These are phyloP conservation scores for Epithele typhae DNA, from an alignment of 768 basidiomycete genomes.

Conservation along the genomic window DNA sequence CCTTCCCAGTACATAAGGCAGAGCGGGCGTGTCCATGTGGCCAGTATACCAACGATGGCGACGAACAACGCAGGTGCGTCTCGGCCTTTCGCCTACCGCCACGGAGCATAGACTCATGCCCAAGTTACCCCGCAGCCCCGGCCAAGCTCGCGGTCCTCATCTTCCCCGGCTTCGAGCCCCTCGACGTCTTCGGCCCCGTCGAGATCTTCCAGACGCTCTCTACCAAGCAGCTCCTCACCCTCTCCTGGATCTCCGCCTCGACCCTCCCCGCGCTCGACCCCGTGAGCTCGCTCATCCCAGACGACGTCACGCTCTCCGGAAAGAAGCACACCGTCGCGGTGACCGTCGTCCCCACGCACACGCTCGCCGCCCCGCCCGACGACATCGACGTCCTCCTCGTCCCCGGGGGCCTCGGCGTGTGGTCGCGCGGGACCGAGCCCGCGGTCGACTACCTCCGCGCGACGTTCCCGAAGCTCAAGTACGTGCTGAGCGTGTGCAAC, in stretches of 20 bases:
- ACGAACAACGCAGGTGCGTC: no score
- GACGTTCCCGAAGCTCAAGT: conserved; percentile 14
- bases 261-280: conserved; percentile 30
- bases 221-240: conserved; percentile 15
- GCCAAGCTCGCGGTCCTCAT: conserved; percentile 39
- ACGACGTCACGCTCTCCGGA: conserved; percentile 44
- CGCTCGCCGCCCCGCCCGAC: conserved; percentile 36
- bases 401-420: conserved; percentile 26
- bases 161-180: conserved; percentile 38
- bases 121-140: conserved; percentile 32
- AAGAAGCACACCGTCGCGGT: conserved; percentile 35
- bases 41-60: no score
- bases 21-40: no score
- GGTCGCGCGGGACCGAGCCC: conserved; percentile 19
- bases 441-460: conserved; percentile 1
- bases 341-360: conserved; percentile 41
- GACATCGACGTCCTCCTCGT: conserved; percentile 37
- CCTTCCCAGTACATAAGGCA: no score
- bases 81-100: not conserved
- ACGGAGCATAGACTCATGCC: conserved; percentile 23
- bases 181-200: conserved; percentile 32
- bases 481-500: conserved; percentile 9
- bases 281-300: conserved; percentile 40
- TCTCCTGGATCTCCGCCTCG: conserved; percentile 9
- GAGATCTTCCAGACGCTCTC: no score